Base-by-base conservation (phyloP, 768 basidiomycete genomes). In the Lactifluus subvellereus region DNA sequence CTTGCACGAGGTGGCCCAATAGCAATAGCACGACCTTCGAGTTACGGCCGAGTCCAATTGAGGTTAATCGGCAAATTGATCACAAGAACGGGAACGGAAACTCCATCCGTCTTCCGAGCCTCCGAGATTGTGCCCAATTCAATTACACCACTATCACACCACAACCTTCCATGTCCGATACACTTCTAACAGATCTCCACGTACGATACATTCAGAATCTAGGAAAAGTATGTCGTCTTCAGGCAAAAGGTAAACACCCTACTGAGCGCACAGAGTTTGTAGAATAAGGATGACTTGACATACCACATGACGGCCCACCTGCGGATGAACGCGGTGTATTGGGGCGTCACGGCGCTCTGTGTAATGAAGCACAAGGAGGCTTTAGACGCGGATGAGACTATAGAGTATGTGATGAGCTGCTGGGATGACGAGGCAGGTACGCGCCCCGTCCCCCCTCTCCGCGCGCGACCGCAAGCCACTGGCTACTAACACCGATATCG, bases 251-350 rank as follows among this genome's bases (percentile, higher is more conserved):
- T 33, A n/a, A 33, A 7, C 5, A 27, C 20, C 6, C 8, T 0
- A 38, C 47, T 50, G 40, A 55, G 18, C 38, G 10, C 22, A 30
- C 33, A 27, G 0, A 9, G 11, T 18, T 32, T 11, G n/a, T 69
- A 90, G 90, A 87, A 78, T 74, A 87, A 88, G 61, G 85, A 92
- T 77, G 92, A 94, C 67, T 80, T 97, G 18, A 79, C 82, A 1
- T 96, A 96, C 75, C 92, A 96, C 72, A 79, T 96, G 20, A 95
- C 95, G 0, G 80, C 94, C 13, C 97, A 99, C 74, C 82, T 98
- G 7, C 89, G 96, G 7, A 79, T 99, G 75, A 98, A 98, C 73
- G 96, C 94, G 2, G 79, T 98, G 8, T 99, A 97, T 74, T 99
- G 97, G 97, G 97, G 94, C 8, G 77, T 94, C 45, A 93, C 89